These are phyloP conservation scores for Fusarium dimerum DNA, from an alignment of 2,329 filamentous ascomycete species.

Conservation along the genomic window DNA sequence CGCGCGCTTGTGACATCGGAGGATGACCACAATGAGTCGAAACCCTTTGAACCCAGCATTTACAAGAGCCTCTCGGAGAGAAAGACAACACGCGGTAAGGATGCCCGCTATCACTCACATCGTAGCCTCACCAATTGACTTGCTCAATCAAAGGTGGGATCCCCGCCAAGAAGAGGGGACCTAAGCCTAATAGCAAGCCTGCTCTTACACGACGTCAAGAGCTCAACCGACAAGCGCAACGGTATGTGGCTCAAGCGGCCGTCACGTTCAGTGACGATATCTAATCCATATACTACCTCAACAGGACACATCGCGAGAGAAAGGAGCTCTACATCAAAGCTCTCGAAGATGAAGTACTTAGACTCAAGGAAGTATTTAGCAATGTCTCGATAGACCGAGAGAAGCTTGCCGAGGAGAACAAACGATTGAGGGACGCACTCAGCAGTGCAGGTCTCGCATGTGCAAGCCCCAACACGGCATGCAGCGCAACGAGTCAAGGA, in stretches of 20 bases:
- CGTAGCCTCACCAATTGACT: slow-evolving; percentile 8
- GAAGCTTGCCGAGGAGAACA: slow-evolving; percentile 75
- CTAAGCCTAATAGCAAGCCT: slow-evolving; percentile 95
- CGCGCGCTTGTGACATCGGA: slow-evolving; percentile 29
- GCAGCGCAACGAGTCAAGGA: slow-evolving; percentile 56
- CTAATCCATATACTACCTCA: slow-evolving; percentile 9
- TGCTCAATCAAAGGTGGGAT: slow-evolving; percentile 68
- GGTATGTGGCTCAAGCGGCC: slow-evolving; percentile 53
- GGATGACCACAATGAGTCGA: slow-evolving; percentile 42
- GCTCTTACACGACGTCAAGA: slow-evolving; percentile 90
- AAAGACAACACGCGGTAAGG: slow-evolving; percentile 72
- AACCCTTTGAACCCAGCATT: slow-evolving; percentile 57
- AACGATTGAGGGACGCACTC: slow-evolving; percentile 63
- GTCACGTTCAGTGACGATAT: neutral
- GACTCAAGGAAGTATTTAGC: slow-evolving; percentile 82
- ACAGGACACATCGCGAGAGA: slow-evolving; percentile 90
- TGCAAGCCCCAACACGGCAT: slow-evolving; percentile 38
- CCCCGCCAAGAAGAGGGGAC: slow-evolving; percentile 83
- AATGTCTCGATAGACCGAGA: slow-evolving; percentile 75
- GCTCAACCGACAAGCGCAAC: slow-evolving; percentile 91
- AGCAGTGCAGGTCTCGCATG: slow-evolving; percentile 52
- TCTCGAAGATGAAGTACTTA: slow-evolving; percentile 86
- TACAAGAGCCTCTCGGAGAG: slow-evolving; percentile 72
- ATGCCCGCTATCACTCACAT: neutral
- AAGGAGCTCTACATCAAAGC: slow-evolving; percentile 96